A percentile compares a stretch with the other conserved stretches of the same genome.
Conservation (phyloP, 176 grass and related monocot species). For the Oryza meridionalis region DNA sequence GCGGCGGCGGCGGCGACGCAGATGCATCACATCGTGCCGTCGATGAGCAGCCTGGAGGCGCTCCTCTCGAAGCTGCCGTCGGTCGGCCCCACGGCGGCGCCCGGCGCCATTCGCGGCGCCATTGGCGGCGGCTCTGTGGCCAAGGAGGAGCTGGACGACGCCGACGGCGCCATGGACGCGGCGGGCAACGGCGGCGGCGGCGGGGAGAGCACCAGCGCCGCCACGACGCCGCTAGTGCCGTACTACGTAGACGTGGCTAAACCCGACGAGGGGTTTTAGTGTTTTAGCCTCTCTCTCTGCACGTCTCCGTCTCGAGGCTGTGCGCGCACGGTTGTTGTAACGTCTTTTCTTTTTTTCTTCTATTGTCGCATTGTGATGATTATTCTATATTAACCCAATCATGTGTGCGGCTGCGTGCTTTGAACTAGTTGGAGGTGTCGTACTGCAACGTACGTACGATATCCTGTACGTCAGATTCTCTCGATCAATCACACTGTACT, state of each 20-base stretch:
- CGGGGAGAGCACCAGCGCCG: constrained; percentile 23
- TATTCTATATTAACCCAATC: constrained; percentile 31
- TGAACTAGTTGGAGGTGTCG: neutral
- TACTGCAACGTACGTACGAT: constrained; percentile 34
- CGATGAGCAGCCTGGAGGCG: constrained; percentile 83
- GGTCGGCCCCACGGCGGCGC: neutral
- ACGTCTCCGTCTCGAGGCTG: neutral
- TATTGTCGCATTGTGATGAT: constrained; percentile 17
- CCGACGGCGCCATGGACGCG: neutral
- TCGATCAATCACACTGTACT: neutral
- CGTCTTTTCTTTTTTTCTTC: constrained; percentile 16
- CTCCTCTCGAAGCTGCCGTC: constrained; percentile 84
- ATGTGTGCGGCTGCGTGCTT: constrained; percentile 3
- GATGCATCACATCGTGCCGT: constrained; percentile 61
- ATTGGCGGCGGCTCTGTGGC: neutral
- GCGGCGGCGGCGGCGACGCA: constrained; percentile 27
- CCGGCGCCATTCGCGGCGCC: neutral
- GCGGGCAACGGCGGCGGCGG: constrained; percentile 15
- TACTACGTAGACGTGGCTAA: constrained; percentile 58
- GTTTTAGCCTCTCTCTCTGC: constrained; percentile 1
- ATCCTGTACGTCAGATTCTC: neutral
- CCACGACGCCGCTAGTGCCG: neutral
- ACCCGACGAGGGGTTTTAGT: constrained; percentile 33
- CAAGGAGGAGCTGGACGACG: constrained; percentile 20
- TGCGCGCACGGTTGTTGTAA: constrained; percentile 1